Percentiles rank a stretch among this genome's conserved stretches.
Conservation (phyloP, 495 filamentous ascomycete species). For the Parachaetomium inaequale region DNA sequence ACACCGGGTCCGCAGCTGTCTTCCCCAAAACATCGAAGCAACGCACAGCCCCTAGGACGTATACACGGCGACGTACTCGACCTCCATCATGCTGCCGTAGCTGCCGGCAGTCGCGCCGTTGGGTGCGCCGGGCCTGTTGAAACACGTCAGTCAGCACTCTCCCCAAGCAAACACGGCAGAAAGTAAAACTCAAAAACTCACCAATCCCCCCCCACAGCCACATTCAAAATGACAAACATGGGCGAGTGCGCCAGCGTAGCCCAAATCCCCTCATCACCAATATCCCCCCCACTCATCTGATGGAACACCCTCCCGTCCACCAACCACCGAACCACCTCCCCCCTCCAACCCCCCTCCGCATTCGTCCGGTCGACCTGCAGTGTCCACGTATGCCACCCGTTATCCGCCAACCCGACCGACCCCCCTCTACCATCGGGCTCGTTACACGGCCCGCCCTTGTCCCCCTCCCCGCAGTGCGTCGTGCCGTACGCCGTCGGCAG, state of each 20-base stretch:
- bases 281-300: slow-evolving; percentile 37
- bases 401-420: slow-evolving; percentile 32
- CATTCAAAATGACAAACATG: slow-evolving; percentile 47
- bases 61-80: slow-evolving; percentile 45
- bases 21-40: background rate
- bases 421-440: slow-evolving; percentile 40
- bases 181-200: slow-evolving; percentile 25
- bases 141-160: background rate
- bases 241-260: slow-evolving; percentile 44
- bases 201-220: slow-evolving; percentile 51
- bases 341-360: slow-evolving; percentile 33
- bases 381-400: slow-evolving; percentile 46
- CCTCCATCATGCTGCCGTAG: slow-evolving; percentile 51
- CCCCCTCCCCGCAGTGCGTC: slow-evolving; percentile 43
- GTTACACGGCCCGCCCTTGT: slow-evolving; percentile 42
- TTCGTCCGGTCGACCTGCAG: slow-evolving; percentile 45
- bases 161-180: background rate
- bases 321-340: slow-evolving; percentile 46
- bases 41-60: slow-evolving; percentile 11
- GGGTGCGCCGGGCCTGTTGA: slow-evolving; percentile 29
- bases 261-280: slow-evolving; percentile 46
- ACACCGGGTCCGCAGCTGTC: background rate
- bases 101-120: slow-evolving; percentile 38
- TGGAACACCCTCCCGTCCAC: slow-evolving; percentile 42
- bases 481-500: slow-evolving; percentile 44